Base-by-base conservation (phyloP, 1,139 yeast genomes). In the Sugiyamaella castrensis region DNA sequence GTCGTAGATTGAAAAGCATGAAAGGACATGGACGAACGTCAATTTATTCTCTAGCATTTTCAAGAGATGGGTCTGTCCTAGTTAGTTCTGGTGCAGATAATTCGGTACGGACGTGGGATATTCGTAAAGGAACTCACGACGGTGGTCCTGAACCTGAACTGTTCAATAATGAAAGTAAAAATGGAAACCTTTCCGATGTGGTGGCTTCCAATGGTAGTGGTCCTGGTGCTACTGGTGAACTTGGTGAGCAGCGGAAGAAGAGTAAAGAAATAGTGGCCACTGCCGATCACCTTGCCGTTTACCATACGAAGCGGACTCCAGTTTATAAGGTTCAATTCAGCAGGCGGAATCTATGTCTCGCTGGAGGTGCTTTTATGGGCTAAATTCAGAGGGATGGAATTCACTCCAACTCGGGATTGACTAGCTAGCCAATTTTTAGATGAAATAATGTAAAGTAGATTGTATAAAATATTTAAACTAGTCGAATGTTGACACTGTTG, bases 61-160 rank as follows among this genome's bases (percentile, higher is more conserved):
- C 94, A 34, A 79, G 80, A 58, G 98, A 91, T 63, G 97, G 98
- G 16, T 81, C 86, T 19, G 88, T 89, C 0, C 75, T 94, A 48
- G 92, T 92, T 2, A 86, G 96, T 67, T 89, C 95, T 30, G 97
- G 95, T 46, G 92, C 95, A 1, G 98, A 94, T 69, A 82, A 84
- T 62, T 83, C 95, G 2, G 95, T 92, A 2, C 76, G 98, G 59
- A 95, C 91, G 1, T 94, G 98, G 98, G 98, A 94, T 67, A 82
- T 88, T 47, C 87, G 87, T 67, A 81, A 83, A 59, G 88, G 88
- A 51, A 87, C 96, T 0, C 76, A 77, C 51, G 96, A 87, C 59
- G 80, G 84, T 1, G 87, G 88, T 4, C 83, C 91, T 1, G 86
- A 81, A 59, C 95, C 96, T 1, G 96, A 87, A 62, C 79, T 83